A percentile compares a stretch with the other conserved stretches of the same genome.
These are phyloP conservation scores for Linnemannia zychae DNA, from an alignment of 192 early-diverging fungal species.

Conservation along the genomic window DNA sequence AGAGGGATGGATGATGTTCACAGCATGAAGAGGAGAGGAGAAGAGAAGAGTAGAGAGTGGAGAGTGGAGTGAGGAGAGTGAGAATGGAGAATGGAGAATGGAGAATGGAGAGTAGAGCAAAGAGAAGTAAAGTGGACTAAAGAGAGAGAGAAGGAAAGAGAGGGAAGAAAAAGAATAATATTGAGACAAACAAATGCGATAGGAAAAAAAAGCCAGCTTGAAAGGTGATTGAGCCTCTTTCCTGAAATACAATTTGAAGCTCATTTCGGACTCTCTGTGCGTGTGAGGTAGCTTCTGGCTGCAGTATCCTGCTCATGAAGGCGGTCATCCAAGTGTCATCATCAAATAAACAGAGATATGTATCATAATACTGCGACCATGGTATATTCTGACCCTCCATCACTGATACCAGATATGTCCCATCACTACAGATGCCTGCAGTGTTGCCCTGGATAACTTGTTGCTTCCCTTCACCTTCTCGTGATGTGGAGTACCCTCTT, in stretches of 20 bases:
- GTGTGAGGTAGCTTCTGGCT: too few relatives aligned
- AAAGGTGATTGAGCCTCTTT: constrained; percentile 3
- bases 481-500: too few relatives aligned
- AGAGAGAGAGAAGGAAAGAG: neutral
- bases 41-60: neutral
- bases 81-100: neutral
- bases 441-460: too few relatives aligned
- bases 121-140: neutral
- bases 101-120: neutral
- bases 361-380: too few relatives aligned
- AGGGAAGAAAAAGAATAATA: neutral
- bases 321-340: too few relatives aligned
- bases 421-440: too few relatives aligned
- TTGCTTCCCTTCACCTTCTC: too few relatives aligned
- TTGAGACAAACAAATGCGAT: neutral
- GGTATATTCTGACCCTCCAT: too few relatives aligned
- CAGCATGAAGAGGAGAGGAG: neutral
- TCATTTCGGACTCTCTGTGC: too few relatives aligned
- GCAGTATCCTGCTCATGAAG: neutral
- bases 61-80: neutral
- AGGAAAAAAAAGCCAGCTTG: constrained; percentile 2
- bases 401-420: too few relatives aligned
- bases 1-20: neutral
- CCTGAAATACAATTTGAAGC: neutral
- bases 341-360: too few relatives aligned